phyloP scores from a whole-genome alignment of 1,284 basidiomycete genomes.

The Microbotryomycetes sp. region DNA sequence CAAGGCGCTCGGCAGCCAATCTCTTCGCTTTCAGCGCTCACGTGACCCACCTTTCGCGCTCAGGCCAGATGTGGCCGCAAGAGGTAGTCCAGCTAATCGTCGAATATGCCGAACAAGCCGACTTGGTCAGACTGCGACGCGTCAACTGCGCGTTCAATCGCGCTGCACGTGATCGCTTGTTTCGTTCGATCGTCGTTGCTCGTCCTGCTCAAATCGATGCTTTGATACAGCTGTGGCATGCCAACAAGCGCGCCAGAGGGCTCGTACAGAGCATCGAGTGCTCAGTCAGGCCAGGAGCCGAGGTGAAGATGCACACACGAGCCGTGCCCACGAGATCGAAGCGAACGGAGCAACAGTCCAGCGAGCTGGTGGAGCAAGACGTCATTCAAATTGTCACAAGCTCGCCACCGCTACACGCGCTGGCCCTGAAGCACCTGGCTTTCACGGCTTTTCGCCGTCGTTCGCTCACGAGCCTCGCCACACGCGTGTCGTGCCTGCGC shows the following conservation, averaged over 20 bases:
- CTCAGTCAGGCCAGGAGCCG: too few species aligned
- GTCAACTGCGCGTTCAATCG: background rate
- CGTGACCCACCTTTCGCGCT: background rate
- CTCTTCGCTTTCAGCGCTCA: background rate
- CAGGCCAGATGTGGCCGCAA: background rate
- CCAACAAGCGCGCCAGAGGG: background rate
- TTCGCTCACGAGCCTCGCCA: slow-evolving; percentile 3
- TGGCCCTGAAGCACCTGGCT: background rate
- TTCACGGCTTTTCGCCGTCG: slow-evolving; percentile 10
- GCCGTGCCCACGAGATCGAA: too few species aligned
- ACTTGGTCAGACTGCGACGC: slow-evolving; percentile 1
- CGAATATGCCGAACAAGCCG: background rate
- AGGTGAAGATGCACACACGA: too few species aligned
- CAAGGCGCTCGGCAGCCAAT: background rate
- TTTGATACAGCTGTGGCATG: background rate
- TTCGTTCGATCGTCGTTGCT: background rate
- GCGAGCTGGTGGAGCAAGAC: background rate
- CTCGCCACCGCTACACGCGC: background rate
- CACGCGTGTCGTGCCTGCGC: background rate
- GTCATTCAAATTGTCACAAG: slow-evolving; percentile 2
- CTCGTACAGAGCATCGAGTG: too few species aligned
- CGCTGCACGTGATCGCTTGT: background rate
- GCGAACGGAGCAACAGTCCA: background rate
- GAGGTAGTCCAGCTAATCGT: background rate
- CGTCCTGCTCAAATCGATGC: background rate